Conservation (phyloP, 163 green algal genomes). For the Picocystis sp. region DNA sequence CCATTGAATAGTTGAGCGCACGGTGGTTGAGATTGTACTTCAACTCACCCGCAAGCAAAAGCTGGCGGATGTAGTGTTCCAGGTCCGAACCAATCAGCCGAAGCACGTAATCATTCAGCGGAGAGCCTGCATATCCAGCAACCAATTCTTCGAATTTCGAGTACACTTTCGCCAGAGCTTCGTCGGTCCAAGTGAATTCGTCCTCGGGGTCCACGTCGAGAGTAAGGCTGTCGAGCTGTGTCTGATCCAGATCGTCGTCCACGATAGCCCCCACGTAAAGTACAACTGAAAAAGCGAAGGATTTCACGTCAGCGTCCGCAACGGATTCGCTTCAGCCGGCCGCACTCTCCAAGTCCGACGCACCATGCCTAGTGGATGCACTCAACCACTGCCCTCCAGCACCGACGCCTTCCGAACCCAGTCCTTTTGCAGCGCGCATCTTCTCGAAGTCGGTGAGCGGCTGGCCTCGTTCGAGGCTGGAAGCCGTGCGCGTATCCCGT, state of each 20-base stretch:
- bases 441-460: too few relatives aligned
- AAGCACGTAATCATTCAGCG: constrained; percentile 23
- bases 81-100: constrained; percentile 23
- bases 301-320: too few relatives aligned
- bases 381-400: too few relatives aligned
- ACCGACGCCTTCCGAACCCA: too few relatives aligned
- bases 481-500: too few relatives aligned
- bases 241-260: constrained; percentile 21
- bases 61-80: constrained; percentile 21
- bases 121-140: constrained; percentile 15
- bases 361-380: too few relatives aligned
- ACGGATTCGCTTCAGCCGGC: too few relatives aligned
- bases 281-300: too few relatives aligned
- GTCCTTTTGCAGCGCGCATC: too few relatives aligned
- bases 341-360: too few relatives aligned
- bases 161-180: constrained; percentile 20
- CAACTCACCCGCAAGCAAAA: constrained; percentile 22
- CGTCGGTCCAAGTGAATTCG: constrained; percentile 20
- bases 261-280: constrained; percentile 25
- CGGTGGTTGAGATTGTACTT: constrained; percentile 23
- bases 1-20: constrained; percentile 25
- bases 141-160: constrained; percentile 22
- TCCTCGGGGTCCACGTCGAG: constrained; percentile 23
- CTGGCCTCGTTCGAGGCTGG: too few relatives aligned
- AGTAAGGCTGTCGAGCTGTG: constrained; percentile 20